Evolutionary conservation across 352 stramenopile species (phyloP).

Genomic region (Phytophthora cactorum): DNA sequence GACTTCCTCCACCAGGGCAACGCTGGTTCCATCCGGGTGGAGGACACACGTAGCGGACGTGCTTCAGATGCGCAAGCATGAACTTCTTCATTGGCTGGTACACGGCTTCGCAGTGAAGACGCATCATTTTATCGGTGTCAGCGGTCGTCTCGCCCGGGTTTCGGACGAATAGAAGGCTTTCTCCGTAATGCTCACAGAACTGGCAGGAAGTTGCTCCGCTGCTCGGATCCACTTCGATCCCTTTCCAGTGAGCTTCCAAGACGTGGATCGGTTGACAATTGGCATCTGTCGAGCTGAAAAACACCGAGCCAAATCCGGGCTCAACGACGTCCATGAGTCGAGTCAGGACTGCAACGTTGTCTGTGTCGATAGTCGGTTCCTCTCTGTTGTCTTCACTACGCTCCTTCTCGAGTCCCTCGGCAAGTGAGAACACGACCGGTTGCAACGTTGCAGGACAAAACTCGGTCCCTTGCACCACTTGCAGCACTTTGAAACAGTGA

Average conservation of each 20-base stretch:
- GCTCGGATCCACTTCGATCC: neutral
- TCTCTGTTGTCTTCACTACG: neutral
- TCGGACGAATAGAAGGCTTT: neutral
- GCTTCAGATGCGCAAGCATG: neutral
- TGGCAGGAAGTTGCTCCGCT: neutral
- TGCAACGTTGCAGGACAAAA: constrained; percentile 9
- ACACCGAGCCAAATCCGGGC: neutral
- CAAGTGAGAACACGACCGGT: constrained; percentile 11
- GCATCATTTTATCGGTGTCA: neutral
- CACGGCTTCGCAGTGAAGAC: neutral
- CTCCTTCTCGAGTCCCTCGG: neutral
- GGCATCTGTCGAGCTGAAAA: neutral
- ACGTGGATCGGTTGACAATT: neutral
- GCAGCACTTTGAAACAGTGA: constrained; percentile 10
- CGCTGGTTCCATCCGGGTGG: neutral
- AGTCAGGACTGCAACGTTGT: neutral
- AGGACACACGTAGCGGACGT: neutral
- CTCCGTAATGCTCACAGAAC: neutral
- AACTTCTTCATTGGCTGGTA: neutral
- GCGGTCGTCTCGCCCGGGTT: neutral
- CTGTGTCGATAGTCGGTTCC: neutral
- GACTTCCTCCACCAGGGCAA: neutral
- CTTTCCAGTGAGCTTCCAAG: neutral
- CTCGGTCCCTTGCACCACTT: neutral
- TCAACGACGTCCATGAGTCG: neutral